phyloP scores from a whole-genome alignment of 148 eudicot species.

The Nepenthes mirabilis region DNA sequence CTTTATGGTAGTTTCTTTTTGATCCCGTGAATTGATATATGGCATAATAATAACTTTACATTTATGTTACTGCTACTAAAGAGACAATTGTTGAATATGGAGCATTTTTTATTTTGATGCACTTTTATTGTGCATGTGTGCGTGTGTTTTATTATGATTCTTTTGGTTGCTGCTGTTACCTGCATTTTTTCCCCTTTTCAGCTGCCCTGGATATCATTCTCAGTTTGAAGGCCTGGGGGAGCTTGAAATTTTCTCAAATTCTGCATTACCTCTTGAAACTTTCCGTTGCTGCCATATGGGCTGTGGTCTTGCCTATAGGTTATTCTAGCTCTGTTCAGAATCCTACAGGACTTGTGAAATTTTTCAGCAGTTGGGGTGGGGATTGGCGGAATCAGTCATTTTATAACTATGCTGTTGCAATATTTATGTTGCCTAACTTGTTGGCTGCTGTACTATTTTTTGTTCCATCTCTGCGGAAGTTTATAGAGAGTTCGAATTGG shows the following conservation, averaged over 20 bases:
- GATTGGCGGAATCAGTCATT: conserved; percentile 43
- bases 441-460: conserved; percentile 65
- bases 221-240: conserved; percentile 91
- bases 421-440: conserved; percentile 69
- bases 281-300: conserved; percentile 77
- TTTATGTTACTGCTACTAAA: too few relatives aligned
- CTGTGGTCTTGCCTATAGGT: conserved; percentile 71
- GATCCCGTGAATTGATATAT: too few relatives aligned
- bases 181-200: conserved; percentile 21
- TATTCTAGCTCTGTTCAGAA: conserved; percentile 50
- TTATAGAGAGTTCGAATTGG: conserved; percentile 79
- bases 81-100: too few relatives aligned
- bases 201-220: conserved; percentile 80
- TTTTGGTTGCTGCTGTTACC: not conserved
- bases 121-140: not conserved
- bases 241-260: conserved; percentile 72
- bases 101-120: too few relatives aligned
- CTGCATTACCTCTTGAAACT: conserved; percentile 78
- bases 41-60: too few relatives aligned
- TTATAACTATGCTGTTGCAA: conserved; percentile 55
- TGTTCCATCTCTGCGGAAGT: conserved; percentile 59
- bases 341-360: conserved; percentile 56
- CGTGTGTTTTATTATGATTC: not conserved
- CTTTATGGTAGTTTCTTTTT: not conserved
- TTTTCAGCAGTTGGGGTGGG: conserved; percentile 59